These are phyloP conservation scores for Dysphania ambrosioides DNA, from an alignment of 148 eudicot genomes.

Conservation along the genomic window DNA sequence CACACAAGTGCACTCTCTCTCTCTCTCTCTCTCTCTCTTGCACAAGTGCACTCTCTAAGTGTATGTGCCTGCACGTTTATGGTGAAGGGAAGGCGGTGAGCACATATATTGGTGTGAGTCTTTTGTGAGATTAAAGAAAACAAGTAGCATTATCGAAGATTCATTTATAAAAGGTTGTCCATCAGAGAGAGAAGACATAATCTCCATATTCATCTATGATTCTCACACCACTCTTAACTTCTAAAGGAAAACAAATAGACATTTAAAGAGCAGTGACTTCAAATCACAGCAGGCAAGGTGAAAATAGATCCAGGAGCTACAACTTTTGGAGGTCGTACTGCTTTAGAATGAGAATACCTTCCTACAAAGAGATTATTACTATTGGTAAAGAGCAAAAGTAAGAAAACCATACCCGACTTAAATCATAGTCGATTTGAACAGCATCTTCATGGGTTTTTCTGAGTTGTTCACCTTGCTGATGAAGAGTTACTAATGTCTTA, in stretches of 20 bases:
- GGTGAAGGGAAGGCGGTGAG: too few relatives aligned
- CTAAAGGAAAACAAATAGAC: not conserved
- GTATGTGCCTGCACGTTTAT: too few relatives aligned
- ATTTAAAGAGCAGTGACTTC: not conserved
- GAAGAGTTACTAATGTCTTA: conserved; percentile 69
- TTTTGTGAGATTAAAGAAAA: too few relatives aligned
- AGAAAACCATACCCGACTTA: conserved; percentile 66
- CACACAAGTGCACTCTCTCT: too few relatives aligned
- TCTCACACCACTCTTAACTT: too few relatives aligned
- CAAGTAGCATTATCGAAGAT: too few relatives aligned
- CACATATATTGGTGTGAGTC: too few relatives aligned
- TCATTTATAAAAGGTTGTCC: too few relatives aligned
- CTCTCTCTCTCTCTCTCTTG: too few relatives aligned
- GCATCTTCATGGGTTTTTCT: conserved; percentile 72
- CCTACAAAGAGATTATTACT: not conserved
- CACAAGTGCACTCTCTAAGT: too few relatives aligned
- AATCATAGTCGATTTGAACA: conserved; percentile 80
- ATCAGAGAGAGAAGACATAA: not conserved
- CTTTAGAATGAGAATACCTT: not conserved
- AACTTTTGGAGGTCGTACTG: not conserved
- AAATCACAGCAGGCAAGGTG: not conserved
- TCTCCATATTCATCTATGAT: too few relatives aligned
- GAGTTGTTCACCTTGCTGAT: conserved; percentile 95
- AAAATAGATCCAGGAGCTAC: not conserved
- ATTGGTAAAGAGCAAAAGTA: not conserved